phyloP scores from a whole-genome alignment of 2,329 filamentous ascomycete genomes.

The Sphaerulina vaccinii region DNA sequence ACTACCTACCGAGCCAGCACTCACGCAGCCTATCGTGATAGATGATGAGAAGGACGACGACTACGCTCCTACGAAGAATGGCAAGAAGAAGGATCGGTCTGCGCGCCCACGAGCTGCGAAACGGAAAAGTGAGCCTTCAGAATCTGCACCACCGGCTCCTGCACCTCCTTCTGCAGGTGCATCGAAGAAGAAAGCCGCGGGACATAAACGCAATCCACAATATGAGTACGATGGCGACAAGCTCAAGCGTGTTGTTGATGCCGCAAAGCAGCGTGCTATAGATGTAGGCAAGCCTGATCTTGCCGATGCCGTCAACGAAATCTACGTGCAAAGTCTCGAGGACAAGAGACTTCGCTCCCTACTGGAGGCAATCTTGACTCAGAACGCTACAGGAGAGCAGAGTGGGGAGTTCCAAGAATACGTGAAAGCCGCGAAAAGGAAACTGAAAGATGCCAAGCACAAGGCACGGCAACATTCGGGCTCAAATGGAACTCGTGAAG shows the following conservation, averaged over 20 bases:
- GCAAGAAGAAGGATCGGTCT: conserved; percentile 36
- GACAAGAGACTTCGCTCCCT: conserved; percentile 41
- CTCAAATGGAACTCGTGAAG: conserved; percentile 29
- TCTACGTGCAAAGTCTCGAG: conserved; percentile 43
- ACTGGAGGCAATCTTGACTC: conserved; percentile 45
- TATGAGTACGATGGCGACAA: conserved; percentile 29
- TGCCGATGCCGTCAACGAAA: conserved; percentile 43
- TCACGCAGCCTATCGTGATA: conserved; percentile 34
- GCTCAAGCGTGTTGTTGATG: conserved; percentile 40
- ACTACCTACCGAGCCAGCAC: conserved; percentile 40
- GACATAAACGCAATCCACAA: conserved; percentile 6
- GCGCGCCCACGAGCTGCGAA: conserved; percentile 27
- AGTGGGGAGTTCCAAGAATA: conserved; percentile 43
- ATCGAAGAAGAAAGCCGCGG: conserved; percentile 8
- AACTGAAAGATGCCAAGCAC: conserved; percentile 34
- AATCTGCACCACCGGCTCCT: conserved; percentile 21
- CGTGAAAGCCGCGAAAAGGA: conserved; percentile 46
- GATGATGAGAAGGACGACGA: conserved; percentile 51
- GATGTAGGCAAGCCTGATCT: conserved; percentile 39
- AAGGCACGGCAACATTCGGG: conserved; percentile 38
- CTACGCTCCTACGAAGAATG: conserved; percentile 40
- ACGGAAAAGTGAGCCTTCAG: conserved; percentile 27
- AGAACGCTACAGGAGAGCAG: conserved; percentile 42
- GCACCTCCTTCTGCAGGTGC: conserved; percentile 9
- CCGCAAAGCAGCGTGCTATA: conserved; percentile 43